Conservation (phyloP, 2,329 filamentous ascomycete genomes). For the Tolypocladium endophyticum region DNA sequence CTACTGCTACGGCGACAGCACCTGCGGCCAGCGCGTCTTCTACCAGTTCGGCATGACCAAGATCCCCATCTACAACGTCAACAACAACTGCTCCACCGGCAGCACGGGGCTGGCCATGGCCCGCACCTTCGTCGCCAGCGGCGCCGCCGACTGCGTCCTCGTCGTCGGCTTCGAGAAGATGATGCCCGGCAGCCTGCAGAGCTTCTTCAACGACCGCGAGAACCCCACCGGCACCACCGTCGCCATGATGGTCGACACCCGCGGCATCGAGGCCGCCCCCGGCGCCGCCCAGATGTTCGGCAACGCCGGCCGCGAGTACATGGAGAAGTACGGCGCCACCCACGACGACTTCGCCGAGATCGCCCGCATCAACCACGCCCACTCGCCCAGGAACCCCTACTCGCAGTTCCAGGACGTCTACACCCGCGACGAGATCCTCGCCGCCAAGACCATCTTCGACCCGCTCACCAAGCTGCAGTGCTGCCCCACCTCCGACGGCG, state of each 20-base stretch:
- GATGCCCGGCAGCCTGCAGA: conserved; percentile 79
- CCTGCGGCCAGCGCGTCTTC: conserved; percentile 91
- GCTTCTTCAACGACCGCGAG: conserved; percentile 73
- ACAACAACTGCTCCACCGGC: conserved; percentile 98
- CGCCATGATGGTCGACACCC: conserved; percentile 73
- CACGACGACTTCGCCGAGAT: conserved; percentile 89
- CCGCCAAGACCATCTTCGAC: conserved; percentile 62
- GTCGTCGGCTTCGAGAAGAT: conserved; percentile 98
- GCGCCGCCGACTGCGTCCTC: conserved; percentile 76
- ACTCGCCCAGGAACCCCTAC: conserved; percentile 89
- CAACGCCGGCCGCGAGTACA: conserved; percentile 88
- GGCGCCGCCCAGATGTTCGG: conserved; percentile 90
- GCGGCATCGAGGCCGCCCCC: conserved; percentile 72
- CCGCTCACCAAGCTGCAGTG: conserved; percentile 97
- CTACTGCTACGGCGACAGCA: conserved; percentile 95
- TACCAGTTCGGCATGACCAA: conserved; percentile 98
- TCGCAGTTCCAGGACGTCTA: conserved; percentile 96
- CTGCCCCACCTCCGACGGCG: conserved; percentile 91
- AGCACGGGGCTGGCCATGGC: conserved; percentile 82
- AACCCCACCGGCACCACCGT: conserved; percentile 65
- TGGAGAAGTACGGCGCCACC: conserved; percentile 86
- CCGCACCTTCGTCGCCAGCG: conserved; percentile 66
- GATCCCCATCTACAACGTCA: conserved; percentile 95
- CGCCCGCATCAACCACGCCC: conserved; percentile 81
- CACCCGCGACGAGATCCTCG: conserved; percentile 68